Evolutionary conservation across 331 rosid genomes (phyloP).

Genomic region (Saraca asoca): DNA sequence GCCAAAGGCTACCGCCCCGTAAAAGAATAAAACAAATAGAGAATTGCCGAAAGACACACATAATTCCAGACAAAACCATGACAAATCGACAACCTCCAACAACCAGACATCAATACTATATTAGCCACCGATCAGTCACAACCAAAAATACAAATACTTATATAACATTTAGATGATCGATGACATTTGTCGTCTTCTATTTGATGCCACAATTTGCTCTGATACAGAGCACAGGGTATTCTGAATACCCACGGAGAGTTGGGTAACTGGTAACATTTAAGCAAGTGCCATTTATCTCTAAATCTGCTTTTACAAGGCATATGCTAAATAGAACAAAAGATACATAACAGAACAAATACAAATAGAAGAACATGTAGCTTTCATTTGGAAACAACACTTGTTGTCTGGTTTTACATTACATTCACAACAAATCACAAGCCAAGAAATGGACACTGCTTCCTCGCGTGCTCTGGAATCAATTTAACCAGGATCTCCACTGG

Average conservation of each 20-base stretch:
- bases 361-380: slow-evolving; percentile 29
- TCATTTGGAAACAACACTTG: slow-evolving; percentile 1
- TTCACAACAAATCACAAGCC: slow-evolving; percentile 51
- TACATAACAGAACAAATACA: slow-evolving; percentile 25
- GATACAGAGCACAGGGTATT: slow-evolving; percentile 37
- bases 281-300: slow-evolving; percentile 40
- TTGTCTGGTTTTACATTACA: slow-evolving; percentile 24
- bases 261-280: slow-evolving; percentile 40
- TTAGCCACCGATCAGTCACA: slow-evolving; percentile 26
- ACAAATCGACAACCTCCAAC: background rate
- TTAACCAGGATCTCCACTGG: slow-evolving; percentile 63
- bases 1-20: background rate
- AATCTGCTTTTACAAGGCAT: slow-evolving; percentile 39
- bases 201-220: slow-evolving; percentile 45
- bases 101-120: slow-evolving; percentile 23
- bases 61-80: background rate
- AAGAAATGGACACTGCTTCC: slow-evolving; percentile 75
- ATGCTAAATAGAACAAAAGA: slow-evolving; percentile 38
- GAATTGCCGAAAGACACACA: no score
- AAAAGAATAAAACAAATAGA: no score
- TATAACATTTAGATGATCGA: slow-evolving; percentile 41
- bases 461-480: slow-evolving; percentile 81
- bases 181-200: slow-evolving; percentile 44
- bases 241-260: slow-evolving; percentile 42
- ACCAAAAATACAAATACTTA: slow-evolving; percentile 42